Percentiles rank a stretch among this genome's conserved stretches.
These are phyloP conservation scores for Emmonsiellopsis sp. DNA, from an alignment of 2,329 filamentous ascomycete genomes.

Conservation along the genomic window DNA sequence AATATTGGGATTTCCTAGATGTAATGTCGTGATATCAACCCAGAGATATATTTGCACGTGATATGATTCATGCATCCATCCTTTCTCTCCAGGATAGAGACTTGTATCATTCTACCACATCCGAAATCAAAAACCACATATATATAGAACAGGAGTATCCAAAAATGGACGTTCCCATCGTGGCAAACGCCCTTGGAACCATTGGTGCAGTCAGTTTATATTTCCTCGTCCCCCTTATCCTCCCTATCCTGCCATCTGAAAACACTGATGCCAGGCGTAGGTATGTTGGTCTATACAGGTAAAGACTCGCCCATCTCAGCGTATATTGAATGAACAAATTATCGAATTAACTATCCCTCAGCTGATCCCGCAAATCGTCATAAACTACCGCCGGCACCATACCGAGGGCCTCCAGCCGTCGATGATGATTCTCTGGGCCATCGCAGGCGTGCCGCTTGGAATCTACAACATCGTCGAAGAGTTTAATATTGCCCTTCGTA, in stretches of 20 bases:
- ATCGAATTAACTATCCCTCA: constrained; percentile 21
- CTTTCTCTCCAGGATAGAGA: too few relatives aligned
- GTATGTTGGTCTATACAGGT: constrained; percentile 60
- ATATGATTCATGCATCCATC: too few relatives aligned
- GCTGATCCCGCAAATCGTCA: constrained; percentile 59
- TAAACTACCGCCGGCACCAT: constrained; percentile 58
- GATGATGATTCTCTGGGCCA: constrained; percentile 62
- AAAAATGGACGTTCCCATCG: constrained; percentile 18
- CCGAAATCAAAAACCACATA: background rate
- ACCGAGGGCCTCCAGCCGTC: constrained; percentile 55
- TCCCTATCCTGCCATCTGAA: background rate
- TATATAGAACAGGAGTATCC: background rate
- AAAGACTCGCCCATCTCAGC: background rate
- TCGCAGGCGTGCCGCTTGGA: constrained; percentile 58
- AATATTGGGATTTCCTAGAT: too few relatives aligned
- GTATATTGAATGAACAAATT: too few relatives aligned
- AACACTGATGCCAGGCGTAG: constrained; percentile 6
- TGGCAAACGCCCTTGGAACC: constrained; percentile 23
- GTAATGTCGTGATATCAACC: too few relatives aligned
- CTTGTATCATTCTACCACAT: background rate
- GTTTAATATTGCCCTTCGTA: constrained; percentile 44
- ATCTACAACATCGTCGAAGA: constrained; percentile 48
- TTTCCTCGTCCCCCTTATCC: background rate
- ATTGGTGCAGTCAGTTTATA: constrained; percentile 18
- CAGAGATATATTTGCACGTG: too few relatives aligned